A percentile compares a stretch with the other conserved stretches of the same genome.
These are phyloP conservation scores for Sporisorium graminicola DNA, from an alignment of 1,284 basidiomycete species.

Conservation along the genomic window DNA sequence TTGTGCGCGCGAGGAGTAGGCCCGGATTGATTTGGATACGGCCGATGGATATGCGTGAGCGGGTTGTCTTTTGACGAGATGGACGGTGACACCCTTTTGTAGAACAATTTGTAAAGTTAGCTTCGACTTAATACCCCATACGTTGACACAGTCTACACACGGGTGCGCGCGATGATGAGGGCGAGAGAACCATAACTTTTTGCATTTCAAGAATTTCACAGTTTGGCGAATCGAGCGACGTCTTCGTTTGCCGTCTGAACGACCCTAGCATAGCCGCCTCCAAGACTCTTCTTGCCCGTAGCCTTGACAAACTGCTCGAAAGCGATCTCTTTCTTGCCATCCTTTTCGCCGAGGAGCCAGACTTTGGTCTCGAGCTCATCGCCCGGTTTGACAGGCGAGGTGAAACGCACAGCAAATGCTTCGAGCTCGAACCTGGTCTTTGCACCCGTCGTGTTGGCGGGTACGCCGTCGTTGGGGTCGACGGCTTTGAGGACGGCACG, in stretches of 20 bases:
- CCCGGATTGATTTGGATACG: constrained; percentile 64
- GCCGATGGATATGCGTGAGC: constrained; percentile 51
- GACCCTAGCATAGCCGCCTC: constrained; percentile 54
- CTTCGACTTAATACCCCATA: not conserved
- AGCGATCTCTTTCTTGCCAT: constrained; percentile 50
- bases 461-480: constrained; percentile 48
- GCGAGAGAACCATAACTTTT: no score
- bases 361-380: constrained; percentile 60
- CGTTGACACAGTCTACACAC: not conserved
- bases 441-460: constrained; percentile 26
- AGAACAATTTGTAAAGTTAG: no score
- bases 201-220: constrained; percentile 3
- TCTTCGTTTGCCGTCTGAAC: constrained; percentile 33
- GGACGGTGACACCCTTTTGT: no score
- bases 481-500: constrained; percentile 58
- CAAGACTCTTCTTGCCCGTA: constrained; percentile 60
- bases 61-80: constrained; percentile 36
- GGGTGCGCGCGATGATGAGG: not conserved
- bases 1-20: constrained; percentile 57
- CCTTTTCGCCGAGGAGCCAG: constrained; percentile 54
- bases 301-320: constrained; percentile 58
- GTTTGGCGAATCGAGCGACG: constrained; percentile 31
- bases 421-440: constrained; percentile 33
- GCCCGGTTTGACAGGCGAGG: constrained; percentile 59
- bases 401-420: constrained; percentile 57